Percentiles rank a stretch among this genome's conserved stretches.
These are phyloP conservation scores for Pseudogymnoascus destructans DNA, from an alignment of 2,329 filamentous ascomycete genomes.

Conservation along the genomic window DNA sequence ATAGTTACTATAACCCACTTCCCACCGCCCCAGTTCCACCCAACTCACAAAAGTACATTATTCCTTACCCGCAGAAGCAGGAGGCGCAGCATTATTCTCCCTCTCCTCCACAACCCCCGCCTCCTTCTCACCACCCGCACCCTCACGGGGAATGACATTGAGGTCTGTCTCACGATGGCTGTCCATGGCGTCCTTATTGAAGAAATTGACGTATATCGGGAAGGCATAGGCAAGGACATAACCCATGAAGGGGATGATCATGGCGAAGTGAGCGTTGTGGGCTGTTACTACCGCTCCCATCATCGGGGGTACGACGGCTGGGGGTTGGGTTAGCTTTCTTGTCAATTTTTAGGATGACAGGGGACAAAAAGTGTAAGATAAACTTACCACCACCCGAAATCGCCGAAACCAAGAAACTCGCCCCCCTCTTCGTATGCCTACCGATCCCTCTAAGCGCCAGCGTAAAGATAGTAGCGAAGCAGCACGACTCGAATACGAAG, in stretches of 20 bases:
- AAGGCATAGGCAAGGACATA: conserved; percentile 14
- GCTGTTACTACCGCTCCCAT: conserved; percentile 53
- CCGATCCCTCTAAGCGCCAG: conserved; percentile 39
- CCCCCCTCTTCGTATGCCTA: conserved; percentile 37
- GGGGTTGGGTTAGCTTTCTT: no score
- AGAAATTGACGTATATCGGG: conserved; percentile 11
- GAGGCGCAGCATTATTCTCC: not conserved
- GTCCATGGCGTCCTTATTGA: conserved; percentile 18
- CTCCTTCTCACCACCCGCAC: no score
- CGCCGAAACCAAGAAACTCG: conserved; percentile 35
- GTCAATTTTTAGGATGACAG: no score
- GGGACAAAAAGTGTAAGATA: not conserved
- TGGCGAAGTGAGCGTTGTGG: not conserved
- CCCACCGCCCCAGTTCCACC: not conserved
- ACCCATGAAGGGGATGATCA: conserved; percentile 10
- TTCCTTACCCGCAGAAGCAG: not conserved
- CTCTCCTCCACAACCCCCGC: not conserved
- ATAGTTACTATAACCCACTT: not conserved
- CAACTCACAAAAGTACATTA: not conserved
- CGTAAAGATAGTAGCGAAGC: conserved; percentile 42
- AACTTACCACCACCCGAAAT: conserved; percentile 33
- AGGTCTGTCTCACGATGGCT: conserved; percentile 10
- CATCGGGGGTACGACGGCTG: conserved; percentile 52
- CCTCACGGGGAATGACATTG: not conserved
- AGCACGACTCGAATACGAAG: conserved; percentile 40